Evolutionary conservation across 176 grass and related monocot species (phyloP).

Genomic region (Paspalum notatum): DNA sequence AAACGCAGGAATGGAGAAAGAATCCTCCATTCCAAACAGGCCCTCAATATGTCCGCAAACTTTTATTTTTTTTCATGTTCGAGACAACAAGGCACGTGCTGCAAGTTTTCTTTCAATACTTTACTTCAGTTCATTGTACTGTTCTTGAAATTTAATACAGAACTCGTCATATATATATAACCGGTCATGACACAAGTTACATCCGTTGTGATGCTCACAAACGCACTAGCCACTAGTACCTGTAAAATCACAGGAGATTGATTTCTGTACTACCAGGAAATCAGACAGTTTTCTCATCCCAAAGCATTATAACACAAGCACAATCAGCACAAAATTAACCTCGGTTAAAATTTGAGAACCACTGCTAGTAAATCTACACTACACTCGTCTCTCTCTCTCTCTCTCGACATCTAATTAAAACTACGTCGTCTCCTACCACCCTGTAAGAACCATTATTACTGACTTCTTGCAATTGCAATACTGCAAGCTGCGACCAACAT

Average conservation of each 20-base stretch:
- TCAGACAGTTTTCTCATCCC: background rate
- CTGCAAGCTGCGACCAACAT: background rate
- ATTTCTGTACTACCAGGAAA: constrained; percentile 18
- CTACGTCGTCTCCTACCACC: background rate
- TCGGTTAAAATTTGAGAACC: constrained; percentile 5
- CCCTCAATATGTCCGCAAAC: no score
- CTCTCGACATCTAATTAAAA: background rate
- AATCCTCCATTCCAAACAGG: no score
- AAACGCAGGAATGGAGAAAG: no score
- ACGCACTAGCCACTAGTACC: background rate
- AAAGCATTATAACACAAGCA: constrained; percentile 26
- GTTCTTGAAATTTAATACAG: no score
- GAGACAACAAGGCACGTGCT: no score
- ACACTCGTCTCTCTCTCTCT: background rate
- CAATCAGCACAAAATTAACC: background rate
- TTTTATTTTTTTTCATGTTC: no score
- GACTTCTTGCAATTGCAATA: background rate
- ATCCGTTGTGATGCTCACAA: background rate
- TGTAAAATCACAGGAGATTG: background rate
- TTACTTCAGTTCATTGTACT: no score
- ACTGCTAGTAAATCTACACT: constrained; percentile 9
- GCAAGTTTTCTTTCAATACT: no score
- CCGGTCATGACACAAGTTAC: background rate
- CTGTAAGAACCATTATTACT: background rate
- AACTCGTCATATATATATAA: background rate